Evolutionary conservation across 2,329 filamentous ascomycete genomes (phyloP), one percentile per base, ranked within the genome.

Genomic region (Trichoderma gracile): DNA sequence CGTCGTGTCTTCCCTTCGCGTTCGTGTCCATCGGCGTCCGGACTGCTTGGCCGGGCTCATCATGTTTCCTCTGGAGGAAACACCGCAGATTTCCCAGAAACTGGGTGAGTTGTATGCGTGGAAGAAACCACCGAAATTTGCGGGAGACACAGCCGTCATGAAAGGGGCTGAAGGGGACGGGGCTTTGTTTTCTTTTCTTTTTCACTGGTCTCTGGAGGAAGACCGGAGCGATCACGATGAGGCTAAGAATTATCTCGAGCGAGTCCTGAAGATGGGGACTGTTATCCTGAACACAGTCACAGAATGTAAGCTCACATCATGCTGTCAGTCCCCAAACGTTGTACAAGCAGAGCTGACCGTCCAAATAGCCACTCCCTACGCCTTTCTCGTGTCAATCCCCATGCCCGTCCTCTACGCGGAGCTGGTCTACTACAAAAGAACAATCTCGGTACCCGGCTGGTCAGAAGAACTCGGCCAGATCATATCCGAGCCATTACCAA

Each of bases 11-110:
- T 70, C 71, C 50, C 46, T 73, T 21, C 71, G 67, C 0, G 64
- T 73, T 67, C 73, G 72, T 54, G 69, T 70, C 1, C 72, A 72
- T 15, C 66, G 66, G 15, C 40, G 61, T 10, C 49, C 64, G 8
- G 42, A n/a, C 14, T 42, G 30, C n/a, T 43, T 63, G 5, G 64
- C 49, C 3, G 64, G 64, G 8, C 33, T 40, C 38, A 30, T 65
- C 14, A 14, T 33, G 5, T 65, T 63, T 21, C 49, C 64, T 5
- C 40, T 42, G 30, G 25, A 45, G 6, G 64, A 65, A 12, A n/a
- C 57, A 6, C 7, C 46, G 5, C 57, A 43, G 5, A 52, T 60
- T 5, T 23, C 46, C 1, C 21, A 30, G 12, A 19, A 42, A 5
- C 21, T 60, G 33, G 30, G 27, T 19, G 33, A 60, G 19, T 8